Evolutionary conservation across 2,329 filamentous ascomycete genomes (phyloP).

Genomic region (Sordariomycetes sp.): DNA sequence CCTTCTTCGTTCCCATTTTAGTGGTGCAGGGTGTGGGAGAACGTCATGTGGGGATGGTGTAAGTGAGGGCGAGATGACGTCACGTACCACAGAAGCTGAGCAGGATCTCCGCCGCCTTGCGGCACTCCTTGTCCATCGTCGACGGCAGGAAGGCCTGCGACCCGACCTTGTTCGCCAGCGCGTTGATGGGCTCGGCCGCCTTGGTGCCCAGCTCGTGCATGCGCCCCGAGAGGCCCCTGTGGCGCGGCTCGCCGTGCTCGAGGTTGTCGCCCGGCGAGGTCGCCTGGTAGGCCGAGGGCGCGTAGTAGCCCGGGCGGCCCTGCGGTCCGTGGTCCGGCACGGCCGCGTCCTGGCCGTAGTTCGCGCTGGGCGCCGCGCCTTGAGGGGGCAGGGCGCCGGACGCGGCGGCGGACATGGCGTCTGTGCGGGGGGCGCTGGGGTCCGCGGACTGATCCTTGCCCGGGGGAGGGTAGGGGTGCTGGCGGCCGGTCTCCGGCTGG

Average conservation of each 20-base stretch:
- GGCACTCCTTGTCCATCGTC: constrained; percentile 76
- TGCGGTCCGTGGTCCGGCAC: constrained; percentile 3
- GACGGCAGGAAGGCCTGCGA: constrained; percentile 78
- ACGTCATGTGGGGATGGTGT: neutral
- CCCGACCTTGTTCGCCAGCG: constrained; percentile 72
- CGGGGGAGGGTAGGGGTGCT: neutral
- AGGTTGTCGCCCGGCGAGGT: neutral
- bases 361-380: neutral
- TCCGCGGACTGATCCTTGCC: neutral
- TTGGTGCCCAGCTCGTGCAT: constrained; percentile 8
- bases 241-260: neutral
- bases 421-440: neutral
- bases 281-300: neutral
- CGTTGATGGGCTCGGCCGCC: constrained; percentile 55
- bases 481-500: neutral
- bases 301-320: constrained; percentile 6
- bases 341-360: neutral
- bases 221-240: constrained; percentile 3
- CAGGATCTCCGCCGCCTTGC: constrained; percentile 80
- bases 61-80: neutral
- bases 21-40: neutral
- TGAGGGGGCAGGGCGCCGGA: neutral
- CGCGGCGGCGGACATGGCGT: neutral
- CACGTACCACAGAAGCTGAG: constrained; percentile 74
- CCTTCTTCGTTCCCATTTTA: neutral